Evolutionary conservation across 768 basidiomycete species (phyloP), one percentile per base, ranked within the genome.

Genomic region (Kwoniella dendrophila): DNA sequence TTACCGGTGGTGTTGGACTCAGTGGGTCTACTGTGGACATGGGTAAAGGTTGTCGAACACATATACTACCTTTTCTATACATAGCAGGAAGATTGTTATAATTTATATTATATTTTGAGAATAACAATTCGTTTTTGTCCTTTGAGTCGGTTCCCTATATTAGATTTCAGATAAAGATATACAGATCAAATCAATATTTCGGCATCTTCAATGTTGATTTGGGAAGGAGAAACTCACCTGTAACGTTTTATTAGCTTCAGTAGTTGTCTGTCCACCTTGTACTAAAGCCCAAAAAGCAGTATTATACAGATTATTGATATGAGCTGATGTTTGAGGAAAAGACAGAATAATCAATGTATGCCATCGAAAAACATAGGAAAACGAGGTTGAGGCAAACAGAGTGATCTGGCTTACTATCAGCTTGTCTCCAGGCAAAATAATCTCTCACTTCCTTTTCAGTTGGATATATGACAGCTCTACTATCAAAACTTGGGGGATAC

Each of bases 291-390:
- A 98, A 74, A 98, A 99, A 0, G 82, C 82, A 0, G 96, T 97
- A 73, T 99, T 99, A 81, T 98, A 94, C 24, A 99, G 81, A 76
- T 99, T 99, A 75, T 99, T 99, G 75, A 98, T 89, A 75, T 99
- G 96, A 0, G 96, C 94, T 97, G 36, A 22, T 11, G n/a, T 6
- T 43, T 44, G 4, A 41, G 54, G 20, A 44, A 22, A 52, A 52
- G 24, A n/a, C 0, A 14, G 16, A 14, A 52, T 52, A 34, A 52
- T n/a, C n/a, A n/a, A n/a, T n/a, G n/a, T n/a, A n/a, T n/a, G n/a
- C n/a, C n/a, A n/a, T n/a, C n/a, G n/a, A n/a, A n/a, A n/a, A n/a
- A n/a, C n/a, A n/a, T n/a, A n/a, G n/a, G n/a, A n/a, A n/a, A n/a
- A 24, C 8, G 4, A 18, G 34, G 20, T 34, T 52, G 50, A 34